Base-by-base conservation (phyloP, 2,329 filamentous ascomycete species). In the Aspergillus calidoustus region DNA sequence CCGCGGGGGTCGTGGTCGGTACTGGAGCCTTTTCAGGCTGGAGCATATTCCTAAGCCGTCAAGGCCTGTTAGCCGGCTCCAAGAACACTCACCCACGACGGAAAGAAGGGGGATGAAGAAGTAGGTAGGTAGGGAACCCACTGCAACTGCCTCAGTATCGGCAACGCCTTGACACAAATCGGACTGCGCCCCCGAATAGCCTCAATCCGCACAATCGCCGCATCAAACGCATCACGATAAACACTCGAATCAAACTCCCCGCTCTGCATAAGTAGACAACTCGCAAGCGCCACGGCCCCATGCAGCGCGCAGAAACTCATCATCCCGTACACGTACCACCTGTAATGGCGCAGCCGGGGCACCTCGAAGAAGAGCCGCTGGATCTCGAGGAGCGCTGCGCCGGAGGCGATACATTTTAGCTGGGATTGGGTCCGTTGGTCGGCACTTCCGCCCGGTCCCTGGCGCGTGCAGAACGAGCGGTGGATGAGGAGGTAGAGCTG, bases 401-500 rank as follows among this genome's bases (percentile, higher is more conserved):
- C 64, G 9, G 71, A 70, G 15, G 25, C 54, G 23, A 67, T 67
- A 50, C 73, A 73, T 49, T 58, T 64, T 15, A 53, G 31, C 59
- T 65, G 50, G 9, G 69, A 69, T 2, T n/a, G 17, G 4, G 34
- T 15, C 2, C 6, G 34, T 9, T n/a, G 28, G 4, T 19, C 17
- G n/a, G 34, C 2, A 1, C 25, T 7, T 4, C 25, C 25, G 15
- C 30, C 30, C 1, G 47, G 23, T 4, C 50, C 6, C 6, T 28
- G 25, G 28, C 7, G 49, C 54, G 41, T n/a, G 31, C 23, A 41
- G 56, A 67, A 69, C 2, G 69, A 66, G 15, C 71, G 69, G 48
- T 74, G 73, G 3, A 74, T 59, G 22, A 75, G 66, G 5, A 74
- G 66, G 19, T 67, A 68, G 11, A 74, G 66, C 13, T 74, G 72